phyloP scores from a whole-genome alignment of 2,329 filamentous ascomycete species.

The Scedosporium aurantiacum region DNA sequence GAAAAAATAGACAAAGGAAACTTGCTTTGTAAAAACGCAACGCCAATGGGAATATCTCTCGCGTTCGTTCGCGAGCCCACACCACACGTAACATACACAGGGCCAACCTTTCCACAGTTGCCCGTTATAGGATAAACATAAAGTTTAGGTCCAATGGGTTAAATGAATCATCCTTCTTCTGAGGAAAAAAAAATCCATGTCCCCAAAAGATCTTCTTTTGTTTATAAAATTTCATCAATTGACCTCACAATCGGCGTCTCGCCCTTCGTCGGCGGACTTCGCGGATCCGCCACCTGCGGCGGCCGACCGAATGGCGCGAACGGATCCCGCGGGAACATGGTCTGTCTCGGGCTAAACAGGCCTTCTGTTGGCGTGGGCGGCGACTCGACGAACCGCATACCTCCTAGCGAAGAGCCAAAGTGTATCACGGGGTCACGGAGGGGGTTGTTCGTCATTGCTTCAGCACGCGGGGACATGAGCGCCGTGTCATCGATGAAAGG shows the following conservation, averaged over 20 bases:
- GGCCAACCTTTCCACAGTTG: too few species aligned
- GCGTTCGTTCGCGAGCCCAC: too few species aligned
- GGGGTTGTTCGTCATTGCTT: constrained; percentile 61
- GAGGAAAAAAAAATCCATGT: too few species aligned
- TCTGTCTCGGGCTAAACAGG: constrained; percentile 41
- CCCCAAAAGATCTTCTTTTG: too few species aligned
- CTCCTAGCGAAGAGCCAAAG: constrained; percentile 25
- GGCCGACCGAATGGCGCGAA: constrained; percentile 41
- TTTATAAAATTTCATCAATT: constrained; percentile 65
- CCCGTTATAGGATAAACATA: too few species aligned
- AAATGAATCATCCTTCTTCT: too few species aligned
- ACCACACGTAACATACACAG: too few species aligned
- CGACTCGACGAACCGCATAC: constrained; percentile 41
- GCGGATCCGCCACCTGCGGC: constrained; percentile 48
- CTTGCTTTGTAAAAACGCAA: too few species aligned
- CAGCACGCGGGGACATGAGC: constrained; percentile 59
- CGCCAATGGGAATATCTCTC: too few species aligned
- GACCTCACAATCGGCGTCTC: constrained; percentile 66
- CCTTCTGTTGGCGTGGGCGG: constrained; percentile 40
- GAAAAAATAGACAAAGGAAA: too few species aligned
- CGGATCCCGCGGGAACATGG: constrained; percentile 42
- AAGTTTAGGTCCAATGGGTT: too few species aligned
- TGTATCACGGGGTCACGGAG: constrained; percentile 31
- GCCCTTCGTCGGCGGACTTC: constrained; percentile 64
- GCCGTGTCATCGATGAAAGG: constrained; percentile 36